A percentile compares a stretch with the other conserved stretches of the same genome.
phyloP scores from a whole-genome alignment of 2,329 filamentous ascomycete genomes.

The Sporothrix pseudoabietina region DNA sequence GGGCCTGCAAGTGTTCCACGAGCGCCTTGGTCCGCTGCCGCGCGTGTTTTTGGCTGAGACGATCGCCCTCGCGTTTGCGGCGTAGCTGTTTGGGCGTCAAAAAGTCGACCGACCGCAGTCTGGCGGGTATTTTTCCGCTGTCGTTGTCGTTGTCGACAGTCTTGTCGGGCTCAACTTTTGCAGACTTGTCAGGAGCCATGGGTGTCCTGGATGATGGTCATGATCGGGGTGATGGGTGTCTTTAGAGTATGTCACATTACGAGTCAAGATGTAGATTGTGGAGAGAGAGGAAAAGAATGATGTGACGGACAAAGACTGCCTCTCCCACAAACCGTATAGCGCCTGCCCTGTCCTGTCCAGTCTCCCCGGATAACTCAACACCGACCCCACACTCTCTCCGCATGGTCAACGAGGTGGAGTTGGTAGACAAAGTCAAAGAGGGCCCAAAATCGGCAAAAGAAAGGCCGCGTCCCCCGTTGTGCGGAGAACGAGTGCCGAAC shows the following conservation, averaged over 20 bases:
- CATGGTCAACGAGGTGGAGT: not conserved
- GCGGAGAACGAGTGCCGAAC: conserved; percentile 1
- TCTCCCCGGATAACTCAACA: not conserved
- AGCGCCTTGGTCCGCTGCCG: conserved; percentile 20
- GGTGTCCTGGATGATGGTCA: not conserved
- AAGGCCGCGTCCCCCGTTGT: not conserved
- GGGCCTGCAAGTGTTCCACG: conserved; percentile 4
- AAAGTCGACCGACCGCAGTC: conserved; percentile 18
- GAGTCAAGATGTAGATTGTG: not conserved
- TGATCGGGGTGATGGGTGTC: not conserved
- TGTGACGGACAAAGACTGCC: not conserved
- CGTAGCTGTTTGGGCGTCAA: conserved; percentile 24
- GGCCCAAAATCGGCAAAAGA: too few relatives aligned
- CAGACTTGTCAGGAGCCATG: conserved; percentile 4
- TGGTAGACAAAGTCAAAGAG: too few relatives aligned
- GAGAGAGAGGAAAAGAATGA: not conserved
- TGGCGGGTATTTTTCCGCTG: not conserved
- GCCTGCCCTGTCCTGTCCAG: not conserved
- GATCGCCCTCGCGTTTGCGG: conserved; percentile 26
- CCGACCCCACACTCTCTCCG: conserved; percentile 12
- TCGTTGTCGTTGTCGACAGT: not conserved
- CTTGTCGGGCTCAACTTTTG: not conserved
- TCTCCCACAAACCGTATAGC: not conserved
- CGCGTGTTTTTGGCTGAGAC: conserved; percentile 21
- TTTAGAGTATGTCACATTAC: not conserved